Evolutionary conservation across 257 asterid species (phyloP), one percentile per base, ranked within the genome.

Genomic region (Solanum peruvianum): DNA sequence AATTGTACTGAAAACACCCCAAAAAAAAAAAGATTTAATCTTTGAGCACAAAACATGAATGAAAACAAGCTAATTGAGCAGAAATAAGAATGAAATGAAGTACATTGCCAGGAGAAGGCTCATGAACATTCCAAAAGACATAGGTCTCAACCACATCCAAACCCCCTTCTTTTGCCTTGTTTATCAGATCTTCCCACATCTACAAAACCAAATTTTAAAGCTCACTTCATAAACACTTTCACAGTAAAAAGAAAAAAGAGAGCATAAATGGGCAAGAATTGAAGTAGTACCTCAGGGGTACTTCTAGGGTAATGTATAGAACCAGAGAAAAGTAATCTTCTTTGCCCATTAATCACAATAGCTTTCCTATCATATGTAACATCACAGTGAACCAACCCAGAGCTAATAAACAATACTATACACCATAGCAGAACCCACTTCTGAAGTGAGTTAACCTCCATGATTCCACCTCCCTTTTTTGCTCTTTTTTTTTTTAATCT

Each of bases 131-230:
- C 90, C 90, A 88, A 45, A 88, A 88, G 13, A 88, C 90, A 47
- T 88, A 88, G 21, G 90, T 88, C 44, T 88, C 90, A 60, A 88
- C 60, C 87, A 88, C 90, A 82, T 88, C 90, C 72, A 88, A 82
- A 5, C 90, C 90, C 71, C 90, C 90, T 56, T 72, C 84, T 86
- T 86, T 88, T 29, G 90, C 90, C 67, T 88, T 88, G 87, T 56
- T 81, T 31, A 88, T 88, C 45, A 88, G 87, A 86, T 88, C 90
- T 70, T 88, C 88, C 90, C 90, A 88, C 90, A 88, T 88, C 90
- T 88, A 58, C 66, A 88, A 45, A 41, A 49, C 41, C 60, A 49
- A 35, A 75, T 64, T 23, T 18, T 6, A 8, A 66, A 21, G 9
- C 27, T 76, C 18, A 86, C 11, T 42, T 73, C n/a, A 10, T 45